Evolutionary conservation across 148 eudicot genomes (phyloP), one percentile per base, ranked within the genome.

Genomic region (Rhododendron henanense): DNA sequence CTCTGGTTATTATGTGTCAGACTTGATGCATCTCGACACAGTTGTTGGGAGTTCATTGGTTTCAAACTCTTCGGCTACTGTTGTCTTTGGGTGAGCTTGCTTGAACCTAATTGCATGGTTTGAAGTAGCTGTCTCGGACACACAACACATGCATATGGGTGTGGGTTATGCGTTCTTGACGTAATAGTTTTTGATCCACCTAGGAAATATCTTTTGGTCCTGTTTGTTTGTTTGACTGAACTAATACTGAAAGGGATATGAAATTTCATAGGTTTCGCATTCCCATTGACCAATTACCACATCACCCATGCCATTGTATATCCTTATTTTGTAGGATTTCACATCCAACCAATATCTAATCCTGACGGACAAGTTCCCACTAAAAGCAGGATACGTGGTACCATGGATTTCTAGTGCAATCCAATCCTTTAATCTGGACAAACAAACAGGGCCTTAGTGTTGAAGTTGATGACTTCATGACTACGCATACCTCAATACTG

Each of bases 31-130:
- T 88, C 93, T 94, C 86, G 92, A 97, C 88, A 92, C 93, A 86
- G 82, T 97, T 81, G 79, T 93, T n/a, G 98, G 96, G 79, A 69
- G 90, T 83, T 89, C 97, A 37, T 78, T 92, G 88, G 67, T 89
- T 71, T 93, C 91, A 51, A 97, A 97, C 90, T 90, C 98, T 85
- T 94, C 98, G 7, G 95, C 98, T 81, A 87, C 96, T 33, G 89
- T 97, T 51, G 93, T 95, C 65, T 97, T 97, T 31, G 99, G 98
- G 99, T 97, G 81, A 92, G 91, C 75, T 57, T 83, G 39, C 61
- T 85, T 44, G 79, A 55, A 5, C 82, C 82, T 82, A 23, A 83
- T 18, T 7, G 10, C 28, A 73, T 11, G 51, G 67, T 69, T 10
- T 28, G 75, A 28, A 69, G 37, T 31, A 69, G 33, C 37, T 14